Conservation (phyloP, 176 grass and related monocot species). For the Paspalum vaginatum region DNA sequence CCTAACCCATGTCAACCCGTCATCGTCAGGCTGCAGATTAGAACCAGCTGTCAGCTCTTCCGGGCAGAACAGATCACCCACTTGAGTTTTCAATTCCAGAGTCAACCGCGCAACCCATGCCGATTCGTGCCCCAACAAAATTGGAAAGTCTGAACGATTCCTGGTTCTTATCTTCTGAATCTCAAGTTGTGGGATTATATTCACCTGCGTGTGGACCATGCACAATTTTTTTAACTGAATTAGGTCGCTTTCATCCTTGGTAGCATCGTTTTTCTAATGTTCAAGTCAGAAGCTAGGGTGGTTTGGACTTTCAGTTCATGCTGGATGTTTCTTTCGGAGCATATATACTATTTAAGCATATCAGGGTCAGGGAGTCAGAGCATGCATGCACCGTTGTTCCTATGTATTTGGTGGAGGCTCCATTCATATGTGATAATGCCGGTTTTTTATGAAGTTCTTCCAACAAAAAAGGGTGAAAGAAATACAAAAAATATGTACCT, state of each 20-base stretch:
- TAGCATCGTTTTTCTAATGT: conserved; percentile 18
- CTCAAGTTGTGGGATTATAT: background rate
- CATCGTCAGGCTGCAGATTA: conserved; percentile 25
- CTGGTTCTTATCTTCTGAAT: conserved; percentile 32
- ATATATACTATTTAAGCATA: conserved; percentile 35
- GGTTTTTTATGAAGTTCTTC: background rate
- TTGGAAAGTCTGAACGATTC: conserved; percentile 41
- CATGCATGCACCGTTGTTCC: conserved; percentile 22
- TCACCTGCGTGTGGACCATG: conserved; percentile 26
- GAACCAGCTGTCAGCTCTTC: conserved; percentile 34
- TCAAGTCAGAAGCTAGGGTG: conserved; percentile 22
- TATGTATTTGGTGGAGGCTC: conserved; percentile 31
- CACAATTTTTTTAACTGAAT: conserved; percentile 42
- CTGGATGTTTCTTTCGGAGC: conserved; percentile 26
- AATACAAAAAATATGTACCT: background rate
- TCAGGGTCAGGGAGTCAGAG: conserved; percentile 19
- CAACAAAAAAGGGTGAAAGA: background rate
- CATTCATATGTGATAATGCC: conserved; percentile 19
- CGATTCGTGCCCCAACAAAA: conserved; percentile 35
- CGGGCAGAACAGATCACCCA: background rate
- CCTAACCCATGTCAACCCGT: conserved; percentile 34
- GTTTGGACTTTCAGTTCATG: conserved; percentile 19
- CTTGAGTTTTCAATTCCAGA: conserved; percentile 27
- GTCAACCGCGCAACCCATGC: conserved; percentile 25
- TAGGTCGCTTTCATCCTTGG: conserved; percentile 23